These are phyloP conservation scores for Zygotorulaspora danielsina DNA, from an alignment of 805 yeast species.

Conservation along the genomic window DNA sequence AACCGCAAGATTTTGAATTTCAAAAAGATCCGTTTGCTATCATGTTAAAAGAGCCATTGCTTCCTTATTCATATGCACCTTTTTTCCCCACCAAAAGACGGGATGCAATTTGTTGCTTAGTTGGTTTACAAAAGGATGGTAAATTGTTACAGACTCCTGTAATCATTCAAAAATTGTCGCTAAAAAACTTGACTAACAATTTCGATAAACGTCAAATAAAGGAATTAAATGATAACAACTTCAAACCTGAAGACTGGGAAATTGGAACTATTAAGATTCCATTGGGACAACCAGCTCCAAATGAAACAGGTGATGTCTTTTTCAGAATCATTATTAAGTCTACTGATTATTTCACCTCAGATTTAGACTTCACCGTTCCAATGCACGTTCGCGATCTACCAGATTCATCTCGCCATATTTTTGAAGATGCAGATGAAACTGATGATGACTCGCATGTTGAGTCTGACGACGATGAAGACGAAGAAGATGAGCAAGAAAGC, in stretches of 20 bases:
- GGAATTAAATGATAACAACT: slow-evolving; percentile 34
- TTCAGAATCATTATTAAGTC: slow-evolving; percentile 70
- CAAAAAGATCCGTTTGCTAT: slow-evolving; percentile 67
- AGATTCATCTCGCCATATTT: slow-evolving; percentile 24
- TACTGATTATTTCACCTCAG: slow-evolving; percentile 77
- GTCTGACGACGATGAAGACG: slow-evolving; percentile 58
- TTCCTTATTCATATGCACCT: slow-evolving; percentile 69
- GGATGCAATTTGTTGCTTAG: slow-evolving; percentile 60
- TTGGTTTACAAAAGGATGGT: slow-evolving; percentile 71
- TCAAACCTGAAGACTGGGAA: slow-evolving; percentile 38
- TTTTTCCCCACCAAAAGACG: slow-evolving; percentile 59
- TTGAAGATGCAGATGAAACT: slow-evolving; percentile 55
- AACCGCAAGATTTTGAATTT: slow-evolving; percentile 59
- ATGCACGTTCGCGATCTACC: slow-evolving; percentile 67
- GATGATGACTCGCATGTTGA: slow-evolving; percentile 40
- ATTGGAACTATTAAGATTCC: slow-evolving; percentile 76
- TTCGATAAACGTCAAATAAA: slow-evolving; percentile 31
- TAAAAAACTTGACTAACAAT: slow-evolving; percentile 27
- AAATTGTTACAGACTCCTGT: slow-evolving; percentile 68
- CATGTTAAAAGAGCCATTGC: slow-evolving; percentile 61
- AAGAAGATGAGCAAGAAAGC: slow-evolving; percentile 53
- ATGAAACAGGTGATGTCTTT: slow-evolving; percentile 55
- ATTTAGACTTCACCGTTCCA: slow-evolving; percentile 63
- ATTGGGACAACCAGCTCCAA: slow-evolving; percentile 74
- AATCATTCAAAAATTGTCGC: slow-evolving; percentile 27